Conservation (phyloP, 768 basidiomycete genomes). For the Leucocoprinus birnbaumii region DNA sequence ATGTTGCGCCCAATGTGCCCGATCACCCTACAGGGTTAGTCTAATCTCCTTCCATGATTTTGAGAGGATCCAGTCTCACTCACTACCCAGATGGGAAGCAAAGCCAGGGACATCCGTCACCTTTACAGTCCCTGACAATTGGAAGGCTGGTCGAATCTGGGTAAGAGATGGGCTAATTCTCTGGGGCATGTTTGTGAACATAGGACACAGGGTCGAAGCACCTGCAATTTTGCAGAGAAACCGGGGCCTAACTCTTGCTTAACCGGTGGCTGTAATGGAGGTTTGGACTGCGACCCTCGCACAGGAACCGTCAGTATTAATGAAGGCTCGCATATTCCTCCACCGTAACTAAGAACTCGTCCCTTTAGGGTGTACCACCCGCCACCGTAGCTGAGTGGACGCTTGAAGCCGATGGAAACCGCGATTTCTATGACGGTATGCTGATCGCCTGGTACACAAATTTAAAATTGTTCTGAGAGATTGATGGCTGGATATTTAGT, state of each 20-base stretch:
- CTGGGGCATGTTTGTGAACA: no score
- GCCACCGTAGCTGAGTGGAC: conserved; percentile 70
- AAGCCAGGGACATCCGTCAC: conserved; percentile 31
- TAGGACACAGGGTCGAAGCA: no score
- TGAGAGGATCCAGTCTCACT: neutral
- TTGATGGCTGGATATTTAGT: conserved; percentile 28
- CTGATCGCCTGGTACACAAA: neutral
- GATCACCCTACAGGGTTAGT: conserved; percentile 20
- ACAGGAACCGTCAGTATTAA: conserved; percentile 46
- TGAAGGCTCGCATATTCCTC: neutral
- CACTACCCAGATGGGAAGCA: conserved; percentile 35
- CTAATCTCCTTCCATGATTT: neutral
- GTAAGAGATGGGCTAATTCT: conserved; percentile 17
- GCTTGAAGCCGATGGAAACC: conserved; percentile 35
- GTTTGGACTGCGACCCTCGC: conserved; percentile 44
- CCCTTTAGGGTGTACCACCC: conserved; percentile 54
- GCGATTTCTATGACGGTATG: conserved; percentile 60
- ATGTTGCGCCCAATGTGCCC: conserved; percentile 44
- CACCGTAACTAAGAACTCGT: no score
- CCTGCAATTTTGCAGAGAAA: conserved; percentile 54
- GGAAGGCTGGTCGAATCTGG: conserved; percentile 62
- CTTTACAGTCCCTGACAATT: conserved; percentile 57
- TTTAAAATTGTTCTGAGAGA: neutral
- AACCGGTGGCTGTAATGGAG: conserved; percentile 63
- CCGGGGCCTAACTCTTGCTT: conserved; percentile 51